A percentile compares a stretch with the other conserved stretches of the same genome.
These are phyloP conservation scores for Diaporthe australafricana DNA, from an alignment of 2,329 filamentous ascomycete species.

Conservation along the genomic window DNA sequence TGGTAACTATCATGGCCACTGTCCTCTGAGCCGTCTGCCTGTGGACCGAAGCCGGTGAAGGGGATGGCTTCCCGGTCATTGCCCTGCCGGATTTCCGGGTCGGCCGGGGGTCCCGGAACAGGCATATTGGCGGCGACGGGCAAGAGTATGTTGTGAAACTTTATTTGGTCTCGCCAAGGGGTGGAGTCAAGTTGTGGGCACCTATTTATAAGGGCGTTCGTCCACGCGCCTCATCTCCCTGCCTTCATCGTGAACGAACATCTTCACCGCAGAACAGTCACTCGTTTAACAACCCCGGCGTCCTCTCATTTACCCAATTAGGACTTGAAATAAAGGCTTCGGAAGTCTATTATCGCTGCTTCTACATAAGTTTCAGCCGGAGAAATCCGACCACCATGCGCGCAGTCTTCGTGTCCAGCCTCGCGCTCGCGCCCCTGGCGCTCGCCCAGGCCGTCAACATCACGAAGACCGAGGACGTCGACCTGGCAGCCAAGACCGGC, in stretches of 20 bases:
- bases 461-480: constrained; percentile 9
- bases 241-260: not conserved
- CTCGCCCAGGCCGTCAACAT: constrained; percentile 17
- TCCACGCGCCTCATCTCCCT: not conserved
- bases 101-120: not conserved
- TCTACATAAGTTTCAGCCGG: too few species aligned
- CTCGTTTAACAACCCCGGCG: not conserved
- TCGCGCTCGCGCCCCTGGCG: constrained; percentile 6
- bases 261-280: not conserved
- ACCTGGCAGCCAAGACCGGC: not conserved
- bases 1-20: not conserved
- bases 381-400: not conserved
- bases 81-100: not conserved
- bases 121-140: not conserved
- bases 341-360: not conserved
- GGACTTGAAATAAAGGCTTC: too few species aligned
- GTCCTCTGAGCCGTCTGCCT: not conserved
- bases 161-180: constrained; percentile 14
- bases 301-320: not conserved
- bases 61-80: too few species aligned
- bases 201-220: constrained; percentile 3
- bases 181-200: constrained; percentile 6
- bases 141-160: not conserved
- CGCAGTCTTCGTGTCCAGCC: not conserved
- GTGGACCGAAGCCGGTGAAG: not conserved